A percentile compares a stretch with the other conserved stretches of the same genome.
phyloP scores from a whole-genome alignment of 83 land plant genomes.

The Diphasiastrum complanatum region DNA sequence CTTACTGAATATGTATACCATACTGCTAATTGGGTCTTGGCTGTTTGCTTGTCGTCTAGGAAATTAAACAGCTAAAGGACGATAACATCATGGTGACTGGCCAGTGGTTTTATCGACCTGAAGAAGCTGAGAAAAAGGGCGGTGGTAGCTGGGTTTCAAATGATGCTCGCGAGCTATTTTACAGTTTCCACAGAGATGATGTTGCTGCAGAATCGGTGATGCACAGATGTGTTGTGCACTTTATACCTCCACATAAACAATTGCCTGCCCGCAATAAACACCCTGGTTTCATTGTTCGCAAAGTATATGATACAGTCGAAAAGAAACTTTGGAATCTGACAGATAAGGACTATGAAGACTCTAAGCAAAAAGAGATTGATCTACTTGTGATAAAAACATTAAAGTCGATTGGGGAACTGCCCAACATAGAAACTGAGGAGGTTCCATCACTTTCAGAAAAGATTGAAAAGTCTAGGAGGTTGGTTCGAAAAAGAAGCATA shows the following conservation, averaged over 20 bases:
- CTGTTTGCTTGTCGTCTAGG: no score
- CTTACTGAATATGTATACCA: no score
- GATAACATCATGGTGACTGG: not conserved
- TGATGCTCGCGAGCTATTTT: conserved; percentile 7
- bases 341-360: no score
- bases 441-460: no score
- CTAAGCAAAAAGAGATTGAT: no score
- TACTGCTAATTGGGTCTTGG: no score
- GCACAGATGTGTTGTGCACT: conserved; percentile 6
- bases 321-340: no score
- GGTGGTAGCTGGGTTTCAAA: conserved; percentile 6
- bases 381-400: no score
- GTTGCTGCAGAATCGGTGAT: conserved; percentile 6
- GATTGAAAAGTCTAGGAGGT: no score
- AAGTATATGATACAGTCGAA: conserved; percentile 6
- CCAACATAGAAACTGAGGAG: no score
- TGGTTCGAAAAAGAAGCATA: no score
- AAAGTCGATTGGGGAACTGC: no score
- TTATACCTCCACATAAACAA: not conserved
- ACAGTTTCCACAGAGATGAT: conserved; percentile 8
- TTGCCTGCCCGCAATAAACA: not conserved
- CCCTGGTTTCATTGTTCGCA: conserved; percentile 4
- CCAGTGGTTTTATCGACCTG: conserved; percentile 8
- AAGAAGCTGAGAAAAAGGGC: conserved; percentile 3
- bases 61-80: conserved; percentile 1